Conservation (phyloP, 441 rosid species). For the Brassica balearica region DNA sequence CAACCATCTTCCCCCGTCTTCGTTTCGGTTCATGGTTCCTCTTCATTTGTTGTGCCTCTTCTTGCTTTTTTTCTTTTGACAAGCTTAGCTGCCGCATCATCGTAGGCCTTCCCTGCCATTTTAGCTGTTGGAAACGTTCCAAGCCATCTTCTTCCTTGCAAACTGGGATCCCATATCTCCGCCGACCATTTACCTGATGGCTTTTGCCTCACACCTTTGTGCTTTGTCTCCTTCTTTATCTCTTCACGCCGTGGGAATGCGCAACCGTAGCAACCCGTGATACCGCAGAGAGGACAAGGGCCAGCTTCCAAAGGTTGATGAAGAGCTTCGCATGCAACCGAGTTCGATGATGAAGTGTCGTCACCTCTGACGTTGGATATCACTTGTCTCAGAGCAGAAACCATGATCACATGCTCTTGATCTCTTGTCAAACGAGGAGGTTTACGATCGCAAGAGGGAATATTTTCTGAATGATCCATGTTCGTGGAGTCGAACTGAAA, state of each 20-base stretch:
- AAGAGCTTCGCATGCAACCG: not conserved
- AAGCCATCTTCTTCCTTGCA: not conserved
- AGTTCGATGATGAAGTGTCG: not conserved
- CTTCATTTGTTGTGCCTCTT: too few relatives aligned
- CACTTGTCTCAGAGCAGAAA: not conserved
- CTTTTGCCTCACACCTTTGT: slow-evolving; percentile 1
- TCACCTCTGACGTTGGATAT: not conserved
- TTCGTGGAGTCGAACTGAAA: not conserved
- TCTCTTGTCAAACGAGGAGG: slow-evolving; percentile 1
- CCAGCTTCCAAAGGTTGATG: slow-evolving; percentile 5
- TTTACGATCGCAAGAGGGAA: not conserved
- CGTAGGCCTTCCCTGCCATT: not conserved
- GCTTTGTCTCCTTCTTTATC: not conserved
- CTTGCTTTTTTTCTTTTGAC: too few relatives aligned
- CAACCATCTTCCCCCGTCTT: too few relatives aligned
- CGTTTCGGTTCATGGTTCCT: too few relatives aligned
- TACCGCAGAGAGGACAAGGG: not conserved
- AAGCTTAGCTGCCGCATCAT: too few relatives aligned
- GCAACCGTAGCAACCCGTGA: not conserved
- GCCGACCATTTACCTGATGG: slow-evolving; percentile 17
- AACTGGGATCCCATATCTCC: slow-evolving; percentile 14
- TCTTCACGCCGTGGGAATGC: not conserved
- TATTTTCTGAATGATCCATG: not conserved
- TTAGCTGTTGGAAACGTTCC: not conserved
- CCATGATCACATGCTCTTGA: slow-evolving; percentile 13